Evolutionary conservation across 2,329 filamentous ascomycete species (phyloP), one percentile per base, ranked within the genome.

Genomic region (Aspergillus sp.): DNA sequence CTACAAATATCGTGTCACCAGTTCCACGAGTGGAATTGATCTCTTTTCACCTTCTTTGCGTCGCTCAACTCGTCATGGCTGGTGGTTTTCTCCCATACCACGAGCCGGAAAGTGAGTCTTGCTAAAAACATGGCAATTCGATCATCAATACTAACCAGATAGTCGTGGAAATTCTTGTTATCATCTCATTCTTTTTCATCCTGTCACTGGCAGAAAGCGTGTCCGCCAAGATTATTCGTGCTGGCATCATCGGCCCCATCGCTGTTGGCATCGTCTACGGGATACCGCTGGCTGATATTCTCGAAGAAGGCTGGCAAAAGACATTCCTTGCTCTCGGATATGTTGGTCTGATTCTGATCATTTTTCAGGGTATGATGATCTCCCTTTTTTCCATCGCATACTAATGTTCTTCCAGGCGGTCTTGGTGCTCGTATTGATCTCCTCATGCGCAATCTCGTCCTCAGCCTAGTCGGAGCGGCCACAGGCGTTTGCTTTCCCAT

Each of bases 321-420:
- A 72, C 71, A 0, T 74, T 75, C 43, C 56, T 75, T 5, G 64
- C 63, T 2, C 48, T 76, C 19, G 73, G 73, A 13, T 76, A 76
- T 51, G 57, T 76, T 12, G 73, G 73, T 2, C 54, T 75, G 36
- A 70, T 76, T 37, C 53, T 76, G 33, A 74, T 76, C 44, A 75
- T 76, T 33, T 75, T 76, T 44, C 70, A 76, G 50, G 61, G 61
- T 62, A 32, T 27, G 42, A 30, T 40, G 10, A 8, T 39, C 19
- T 35, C 27, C 39, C 28, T 34, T 39, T 27, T 38, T 43, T 39
- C 30, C 13, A 27, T 7, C 5, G 13, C 7, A 4, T 27, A 30
- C 27, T 38, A 42, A 32, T 37, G 10, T 36, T 44, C 40, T 41
- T 40, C 10, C 43, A 59, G 74, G 73, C n/a, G 72, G 73, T 1